Conservation (phyloP, 2,329 filamentous ascomycete genomes). For the Nannizziopsis arthrosporioides region DNA sequence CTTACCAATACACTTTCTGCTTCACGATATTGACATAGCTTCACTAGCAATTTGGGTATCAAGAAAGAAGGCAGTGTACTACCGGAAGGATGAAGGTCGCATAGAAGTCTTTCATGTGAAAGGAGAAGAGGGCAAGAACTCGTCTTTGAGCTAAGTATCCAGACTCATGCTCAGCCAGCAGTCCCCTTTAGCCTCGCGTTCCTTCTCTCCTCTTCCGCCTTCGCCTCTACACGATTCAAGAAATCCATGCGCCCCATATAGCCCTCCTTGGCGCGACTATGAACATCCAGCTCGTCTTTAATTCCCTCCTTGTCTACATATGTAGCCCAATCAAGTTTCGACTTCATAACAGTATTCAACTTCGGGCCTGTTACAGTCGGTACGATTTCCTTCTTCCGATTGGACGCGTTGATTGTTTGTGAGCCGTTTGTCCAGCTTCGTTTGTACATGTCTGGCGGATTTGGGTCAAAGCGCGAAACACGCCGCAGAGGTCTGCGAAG, state of each 20-base stretch:
- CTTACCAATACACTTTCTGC: too few species aligned
- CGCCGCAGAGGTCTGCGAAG: constrained; percentile 33
- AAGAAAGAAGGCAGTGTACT: too few species aligned
- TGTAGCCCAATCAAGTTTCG: constrained; percentile 52
- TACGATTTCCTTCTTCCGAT: constrained; percentile 14
- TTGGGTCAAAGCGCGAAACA: constrained; percentile 38
- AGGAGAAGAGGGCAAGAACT: not conserved
- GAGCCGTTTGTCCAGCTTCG: constrained; percentile 32
- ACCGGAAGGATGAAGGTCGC: too few species aligned
- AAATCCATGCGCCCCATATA: constrained; percentile 54
- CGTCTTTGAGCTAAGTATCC: too few species aligned
- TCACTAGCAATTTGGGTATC: not conserved
- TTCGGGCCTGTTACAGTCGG: constrained; percentile 39
- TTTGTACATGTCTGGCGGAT: constrained; percentile 33
- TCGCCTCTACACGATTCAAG: constrained; percentile 46
- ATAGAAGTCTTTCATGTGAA: not conserved
- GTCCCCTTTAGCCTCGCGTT: constrained; percentile 19
- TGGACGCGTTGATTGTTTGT: constrained; percentile 16
- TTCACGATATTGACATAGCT: not conserved
- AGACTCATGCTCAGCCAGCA: not conserved
- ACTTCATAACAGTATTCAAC: constrained; percentile 56
- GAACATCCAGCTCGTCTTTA: constrained; percentile 48
- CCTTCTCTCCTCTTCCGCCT: constrained; percentile 45
- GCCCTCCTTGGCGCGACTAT: constrained; percentile 51
- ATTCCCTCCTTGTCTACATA: constrained; percentile 52